A percentile compares a stretch with the other conserved stretches of the same genome.
phyloP scores from a whole-genome alignment of 2,329 filamentous ascomycete genomes.

The Aspergillus pseudoviridinutans region DNA sequence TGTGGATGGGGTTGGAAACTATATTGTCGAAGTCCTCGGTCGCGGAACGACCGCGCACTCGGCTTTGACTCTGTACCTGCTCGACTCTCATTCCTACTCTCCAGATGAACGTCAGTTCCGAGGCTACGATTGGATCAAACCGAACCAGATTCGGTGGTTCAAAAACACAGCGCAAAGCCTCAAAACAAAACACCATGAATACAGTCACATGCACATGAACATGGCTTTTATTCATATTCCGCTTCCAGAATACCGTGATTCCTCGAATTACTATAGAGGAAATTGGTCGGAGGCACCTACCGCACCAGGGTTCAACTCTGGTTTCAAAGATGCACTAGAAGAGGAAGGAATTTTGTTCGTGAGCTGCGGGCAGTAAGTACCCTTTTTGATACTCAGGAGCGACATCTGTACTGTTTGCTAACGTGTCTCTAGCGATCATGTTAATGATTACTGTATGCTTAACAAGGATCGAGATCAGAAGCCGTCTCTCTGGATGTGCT shows the following conservation, averaged over 20 bases:
- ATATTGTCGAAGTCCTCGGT: slow-evolving; percentile 84
- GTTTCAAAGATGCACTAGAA: slow-evolving; percentile 86
- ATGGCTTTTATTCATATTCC: slow-evolving; percentile 98
- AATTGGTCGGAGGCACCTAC: slow-evolving; percentile 79
- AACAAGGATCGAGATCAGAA: slow-evolving; percentile 52
- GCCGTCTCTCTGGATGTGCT: slow-evolving; percentile 93
- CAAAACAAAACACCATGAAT: slow-evolving; percentile 74
- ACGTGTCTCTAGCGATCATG: slow-evolving; percentile 66
- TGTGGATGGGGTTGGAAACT: slow-evolving; percentile 90
- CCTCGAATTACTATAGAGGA: slow-evolving; percentile 60
- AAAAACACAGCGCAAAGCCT: slow-evolving; percentile 68
- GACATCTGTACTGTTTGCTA: slow-evolving; percentile 13
- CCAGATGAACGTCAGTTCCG: slow-evolving; percentile 81
- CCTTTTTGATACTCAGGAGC: not conserved
- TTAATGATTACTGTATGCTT: slow-evolving; percentile 92
- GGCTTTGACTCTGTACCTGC: slow-evolving; percentile 87
- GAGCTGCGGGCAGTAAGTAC: slow-evolving; percentile 82
- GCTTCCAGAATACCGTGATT: slow-evolving; percentile 75
- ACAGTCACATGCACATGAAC: slow-evolving; percentile 90
- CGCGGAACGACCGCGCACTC: slow-evolving; percentile 77
- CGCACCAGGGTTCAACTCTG: slow-evolving; percentile 82
- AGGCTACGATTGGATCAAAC: slow-evolving; percentile 98
- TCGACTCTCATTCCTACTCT: slow-evolving; percentile 89
- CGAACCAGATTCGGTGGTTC: slow-evolving; percentile 94
- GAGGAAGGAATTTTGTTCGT: slow-evolving; percentile 82